phyloP scores from a whole-genome alignment of 345 rosid species.

The Punica granatum region DNA sequence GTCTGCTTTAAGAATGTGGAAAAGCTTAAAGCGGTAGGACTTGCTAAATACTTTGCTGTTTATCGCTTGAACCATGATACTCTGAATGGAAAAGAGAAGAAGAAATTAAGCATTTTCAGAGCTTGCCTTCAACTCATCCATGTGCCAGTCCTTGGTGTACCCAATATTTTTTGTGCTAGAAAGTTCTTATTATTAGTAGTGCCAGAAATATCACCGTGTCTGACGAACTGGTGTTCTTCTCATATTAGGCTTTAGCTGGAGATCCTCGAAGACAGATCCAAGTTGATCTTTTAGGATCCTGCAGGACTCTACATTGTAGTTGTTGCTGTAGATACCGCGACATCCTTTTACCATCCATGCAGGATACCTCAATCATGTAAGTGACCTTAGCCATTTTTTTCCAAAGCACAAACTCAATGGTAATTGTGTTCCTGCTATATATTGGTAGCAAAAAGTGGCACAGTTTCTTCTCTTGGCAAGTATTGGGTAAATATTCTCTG shows the following conservation, averaged over 20 bases:
- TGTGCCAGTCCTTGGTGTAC: background rate
- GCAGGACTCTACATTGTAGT: conserved; percentile 46
- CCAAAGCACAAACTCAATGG: background rate
- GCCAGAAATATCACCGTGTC: background rate
- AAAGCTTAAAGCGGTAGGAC: conserved; percentile 55
- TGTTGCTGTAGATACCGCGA: conserved; percentile 53
- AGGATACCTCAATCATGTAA: conserved; percentile 87
- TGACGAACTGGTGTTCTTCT: background rate
- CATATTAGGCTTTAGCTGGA: conserved; percentile 74
- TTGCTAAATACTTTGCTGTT: background rate
- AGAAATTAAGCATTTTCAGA: background rate
- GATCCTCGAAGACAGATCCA: conserved; percentile 87
- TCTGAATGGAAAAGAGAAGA: background rate
- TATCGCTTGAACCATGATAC: background rate
- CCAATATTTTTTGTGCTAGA: background rate
- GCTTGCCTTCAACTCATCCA: background rate
- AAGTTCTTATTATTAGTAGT: background rate
- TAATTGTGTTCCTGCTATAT: background rate
- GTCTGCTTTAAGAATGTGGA: conserved; percentile 70
- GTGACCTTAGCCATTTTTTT: conserved; percentile 14
- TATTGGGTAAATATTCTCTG: too few relatives aligned
- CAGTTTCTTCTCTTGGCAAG: too few relatives aligned
- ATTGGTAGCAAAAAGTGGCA: background rate
- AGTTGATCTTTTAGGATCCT: conserved; percentile 72
- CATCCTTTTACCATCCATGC: conserved; percentile 54